A percentile compares a stretch with the other conserved stretches of the same genome.
Evolutionary conservation across 2,329 filamentous ascomycete genomes (phyloP).

Genomic region (Xylariales sp.): DNA sequence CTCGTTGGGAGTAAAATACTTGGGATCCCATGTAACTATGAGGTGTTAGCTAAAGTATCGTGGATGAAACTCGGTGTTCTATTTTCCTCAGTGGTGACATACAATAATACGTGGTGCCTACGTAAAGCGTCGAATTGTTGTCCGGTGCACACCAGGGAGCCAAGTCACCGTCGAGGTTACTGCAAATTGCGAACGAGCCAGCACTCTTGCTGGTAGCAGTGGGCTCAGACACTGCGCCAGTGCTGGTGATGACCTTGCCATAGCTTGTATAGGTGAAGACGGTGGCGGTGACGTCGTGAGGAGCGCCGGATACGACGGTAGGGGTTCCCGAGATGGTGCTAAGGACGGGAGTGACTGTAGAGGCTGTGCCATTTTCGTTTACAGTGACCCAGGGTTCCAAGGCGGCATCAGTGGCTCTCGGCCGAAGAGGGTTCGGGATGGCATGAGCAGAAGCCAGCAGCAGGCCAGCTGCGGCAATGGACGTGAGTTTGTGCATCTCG

Average conservation of each 20-base stretch:
- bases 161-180: slow-evolving; percentile 58
- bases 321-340: slow-evolving; percentile 61
- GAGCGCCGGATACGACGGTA: slow-evolving; percentile 53
- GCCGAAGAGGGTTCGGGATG: slow-evolving; percentile 40
- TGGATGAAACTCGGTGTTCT: not conserved
- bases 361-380: slow-evolving; percentile 58
- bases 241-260: slow-evolving; percentile 49
- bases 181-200: slow-evolving; percentile 63
- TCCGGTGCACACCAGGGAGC: slow-evolving; percentile 66
- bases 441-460: slow-evolving; percentile 44
- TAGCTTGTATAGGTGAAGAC: slow-evolving; percentile 51
- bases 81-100: not conserved
- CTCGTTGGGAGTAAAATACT: slow-evolving; percentile 60
- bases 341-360: slow-evolving; percentile 62
- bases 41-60: slow-evolving; percentile 10
- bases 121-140: slow-evolving; percentile 57
- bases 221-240: slow-evolving; percentile 57
- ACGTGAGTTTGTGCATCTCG: slow-evolving; percentile 38
- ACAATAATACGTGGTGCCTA: slow-evolving; percentile 65
- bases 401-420: slow-evolving; percentile 41
- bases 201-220: slow-evolving; percentile 54
- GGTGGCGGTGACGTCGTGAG: slow-evolving; percentile 57
- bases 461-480: slow-evolving; percentile 40
- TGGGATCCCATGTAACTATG: slow-evolving; percentile 68
- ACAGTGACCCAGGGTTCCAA: slow-evolving; percentile 65